Base-by-base conservation (phyloP, 345 rosid species). In the Lenwebbia sp. region DNA sequence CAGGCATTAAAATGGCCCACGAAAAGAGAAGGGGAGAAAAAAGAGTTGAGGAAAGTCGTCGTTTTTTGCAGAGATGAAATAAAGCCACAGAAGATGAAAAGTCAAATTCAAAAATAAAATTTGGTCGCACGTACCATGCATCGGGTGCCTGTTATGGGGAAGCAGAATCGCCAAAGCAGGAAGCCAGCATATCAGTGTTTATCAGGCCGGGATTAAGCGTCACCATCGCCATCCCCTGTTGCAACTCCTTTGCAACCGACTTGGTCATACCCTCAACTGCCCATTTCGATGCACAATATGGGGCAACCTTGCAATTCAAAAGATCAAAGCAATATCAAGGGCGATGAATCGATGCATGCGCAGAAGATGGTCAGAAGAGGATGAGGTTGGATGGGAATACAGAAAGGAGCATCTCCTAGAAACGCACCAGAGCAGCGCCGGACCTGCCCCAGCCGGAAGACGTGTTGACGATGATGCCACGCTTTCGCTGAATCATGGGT, bases 391-490 rank as follows among this genome's bases (percentile, higher is more conserved):
- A 9, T 70, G 78, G 78, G 13, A 75, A 9, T 54, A 84, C 60
- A 56, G 40, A 30, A 7, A 83, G 14, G 54, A 86, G 60, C 65
- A 25, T 85, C 83, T 70, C 85, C n/a, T 0, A 82, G 57, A 85
- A 55, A 26, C 82, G 91, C 90, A 97, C 99, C 98, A 95, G 93
- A 12, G 99, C 99, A 87, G 99, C 98, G 76, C 96, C 99, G 30
- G 99, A 96, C 90, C 99, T 88, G 88, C 99, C 99, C 99, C 99
- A 96, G 54, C 99, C 99, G 85, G 99, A 96, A 87, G 99, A 97
- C 92, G 94, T 89, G 86, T 97, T 97, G 54, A 97, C 96, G 83
- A 97, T 91, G 83, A 97, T 91, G 87, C 99, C 99, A 86, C 88
- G 98, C 92, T 92, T 93, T 70, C 85, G 93, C 28, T 96, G 94